Base-by-base conservation (phyloP, 805 yeast species). In the Yarrowia sp. region DNA sequence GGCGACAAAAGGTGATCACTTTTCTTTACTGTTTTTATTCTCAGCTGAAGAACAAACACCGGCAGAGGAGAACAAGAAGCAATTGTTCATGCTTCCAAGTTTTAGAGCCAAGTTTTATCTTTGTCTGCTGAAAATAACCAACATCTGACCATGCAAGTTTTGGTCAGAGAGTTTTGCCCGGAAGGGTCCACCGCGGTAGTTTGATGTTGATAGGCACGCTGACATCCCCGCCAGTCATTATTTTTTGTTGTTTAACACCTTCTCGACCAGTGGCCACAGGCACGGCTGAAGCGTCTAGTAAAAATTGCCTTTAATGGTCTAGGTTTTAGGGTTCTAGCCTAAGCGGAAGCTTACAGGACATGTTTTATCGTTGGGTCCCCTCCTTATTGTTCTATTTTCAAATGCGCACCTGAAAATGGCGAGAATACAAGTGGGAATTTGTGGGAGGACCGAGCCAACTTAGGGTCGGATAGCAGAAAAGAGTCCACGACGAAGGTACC, bases 341-440 rank as follows among this genome's bases (percentile, higher is more conserved):
- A 51, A 51, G 58, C 58, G 58, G 58, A 51, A 51, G 58, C 41
- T 51, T 51, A 51, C 58, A 10, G n/a, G 32, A 22, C 30, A 22
- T 33, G 58, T 40, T 51, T 33, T 51, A 51, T 51, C 41, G 41
- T 51, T 22, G 30, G 30, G 22, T 41, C 30, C 58, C 41, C 43
- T 10, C 58, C 32, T 51, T 51, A 51, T 51, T 51, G 58, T 51
- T 49, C 28, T 21, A 21, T 32, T 32, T 32, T 21, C 41, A 51
- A 48, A 19, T 32, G 32, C 41, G 58, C 58, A 33, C 58, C 58
- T 33, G 41, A 35, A 22, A 22, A 33, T 51, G 58, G 32, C 41
- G 58, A 51, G 58, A 51, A 51, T 51, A 51, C 58, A 51, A 51
- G 58, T 51, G 41, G 58, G 40, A 40, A 33, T 5, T 48, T 48